phyloP scores from a whole-genome alignment of 352 stramenopile genomes.

The Globisporangium spiculum region DNA sequence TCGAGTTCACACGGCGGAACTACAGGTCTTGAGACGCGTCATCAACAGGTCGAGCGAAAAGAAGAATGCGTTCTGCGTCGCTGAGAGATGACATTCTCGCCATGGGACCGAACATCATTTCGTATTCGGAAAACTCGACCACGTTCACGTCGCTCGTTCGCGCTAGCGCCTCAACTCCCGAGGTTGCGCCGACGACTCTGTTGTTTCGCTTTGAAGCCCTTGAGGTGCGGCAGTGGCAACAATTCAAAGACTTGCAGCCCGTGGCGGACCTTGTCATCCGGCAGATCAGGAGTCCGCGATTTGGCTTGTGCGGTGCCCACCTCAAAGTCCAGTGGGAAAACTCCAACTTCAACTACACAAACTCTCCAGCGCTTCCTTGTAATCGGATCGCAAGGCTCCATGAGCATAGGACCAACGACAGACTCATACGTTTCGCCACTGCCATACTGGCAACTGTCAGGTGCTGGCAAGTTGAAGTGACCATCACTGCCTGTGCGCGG shows the following conservation, averaged over 20 bases:
- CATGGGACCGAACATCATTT: not conserved
- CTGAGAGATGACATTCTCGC: not conserved
- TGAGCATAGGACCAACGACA: no score
- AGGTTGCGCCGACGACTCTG: not conserved
- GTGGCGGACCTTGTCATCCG: not conserved
- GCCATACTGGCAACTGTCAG: no score
- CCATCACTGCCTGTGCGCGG: not conserved
- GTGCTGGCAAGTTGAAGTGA: not conserved
- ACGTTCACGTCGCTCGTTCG: not conserved
- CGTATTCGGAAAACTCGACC: not conserved
- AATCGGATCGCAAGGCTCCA: no score
- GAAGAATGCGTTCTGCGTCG: not conserved
- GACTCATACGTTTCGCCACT: no score
- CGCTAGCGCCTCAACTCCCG: not conserved
- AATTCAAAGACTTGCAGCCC: not conserved
- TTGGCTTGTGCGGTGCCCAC: constrained; percentile 1
- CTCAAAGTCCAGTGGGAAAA: constrained; percentile 4
- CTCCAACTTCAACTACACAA: constrained; percentile 1
- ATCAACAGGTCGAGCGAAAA: not conserved
- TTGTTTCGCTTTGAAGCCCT: constrained; percentile 1
- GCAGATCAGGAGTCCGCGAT: not conserved
- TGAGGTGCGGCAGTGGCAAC: not conserved
- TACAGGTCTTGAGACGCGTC: not conserved
- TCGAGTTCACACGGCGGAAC: not conserved
- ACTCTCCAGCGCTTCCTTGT: not conserved